A percentile compares a stretch with the other conserved stretches of the same genome.
phyloP scores from a whole-genome alignment of 768 basidiomycete species.

The Tricholoma matsutake region DNA sequence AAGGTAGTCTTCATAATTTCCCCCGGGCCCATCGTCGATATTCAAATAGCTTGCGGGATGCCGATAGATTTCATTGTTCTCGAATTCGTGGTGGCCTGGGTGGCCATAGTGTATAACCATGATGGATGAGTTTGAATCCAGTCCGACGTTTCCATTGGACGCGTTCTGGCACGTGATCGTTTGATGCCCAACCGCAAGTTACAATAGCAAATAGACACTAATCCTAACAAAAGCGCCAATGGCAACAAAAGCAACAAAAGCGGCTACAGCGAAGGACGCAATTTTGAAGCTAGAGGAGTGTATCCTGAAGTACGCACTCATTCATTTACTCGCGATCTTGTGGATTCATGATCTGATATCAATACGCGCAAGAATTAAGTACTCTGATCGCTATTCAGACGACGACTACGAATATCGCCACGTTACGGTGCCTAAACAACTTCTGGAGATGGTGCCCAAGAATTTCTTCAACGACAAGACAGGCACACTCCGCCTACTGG shows the following conservation, averaged over 20 bases:
- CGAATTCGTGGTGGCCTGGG: not conserved
- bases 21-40: not conserved
- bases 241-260: constrained; percentile 24
- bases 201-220: not conserved
- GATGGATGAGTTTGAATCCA: not conserved
- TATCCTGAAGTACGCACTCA: constrained; percentile 61
- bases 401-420: constrained; percentile 94
- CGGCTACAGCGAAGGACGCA: constrained; percentile 32
- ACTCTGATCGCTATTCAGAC: constrained; percentile 90
- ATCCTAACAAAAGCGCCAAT: constrained; percentile 11
- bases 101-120: not conserved
- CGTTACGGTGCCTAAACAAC: constrained; percentile 92
- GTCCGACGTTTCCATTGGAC: not conserved
- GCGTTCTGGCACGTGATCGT: not conserved
- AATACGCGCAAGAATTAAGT: constrained; percentile 63
- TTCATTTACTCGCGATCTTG: constrained; percentile 4
- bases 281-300: constrained; percentile 67
- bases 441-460: constrained; percentile 92
- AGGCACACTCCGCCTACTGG: constrained; percentile 76
- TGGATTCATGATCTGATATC: constrained; percentile 13
- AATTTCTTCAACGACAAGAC: constrained; percentile 73
- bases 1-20: constrained; percentile 14
- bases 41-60: not conserved
- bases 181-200: too few species aligned
- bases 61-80: not conserved